Conservation (phyloP, 2,329 filamentous ascomycete species). For the Pseudogymnoascus sp. region DNA sequence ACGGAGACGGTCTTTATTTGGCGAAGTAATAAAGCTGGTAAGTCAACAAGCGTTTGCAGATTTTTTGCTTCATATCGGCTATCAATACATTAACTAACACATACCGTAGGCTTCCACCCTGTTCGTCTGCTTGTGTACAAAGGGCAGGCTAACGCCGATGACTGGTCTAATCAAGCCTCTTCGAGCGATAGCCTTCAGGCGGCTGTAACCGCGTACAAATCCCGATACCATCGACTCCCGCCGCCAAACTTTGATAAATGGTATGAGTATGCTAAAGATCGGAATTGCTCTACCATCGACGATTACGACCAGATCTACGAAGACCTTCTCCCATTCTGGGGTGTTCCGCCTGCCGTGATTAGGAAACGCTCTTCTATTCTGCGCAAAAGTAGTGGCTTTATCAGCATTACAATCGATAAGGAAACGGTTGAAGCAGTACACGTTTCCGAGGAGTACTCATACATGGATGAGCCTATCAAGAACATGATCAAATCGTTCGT, state of each 20-base stretch:
- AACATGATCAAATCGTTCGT: slow-evolving; percentile 36
- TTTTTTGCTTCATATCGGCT: neutral
- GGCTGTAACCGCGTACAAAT: slow-evolving; percentile 18
- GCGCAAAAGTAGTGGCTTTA: slow-evolving; percentile 23
- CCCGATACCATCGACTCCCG: slow-evolving; percentile 17
- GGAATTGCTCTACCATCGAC: slow-evolving; percentile 26
- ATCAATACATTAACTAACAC: neutral
- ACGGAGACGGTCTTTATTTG: neutral
- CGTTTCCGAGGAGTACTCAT: neutral
- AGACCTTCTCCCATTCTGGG: slow-evolving; percentile 29
- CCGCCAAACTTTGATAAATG: slow-evolving; percentile 25
- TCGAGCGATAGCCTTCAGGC: slow-evolving; percentile 14
- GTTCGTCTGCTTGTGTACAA: slow-evolving; percentile 15
- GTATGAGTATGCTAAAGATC: slow-evolving; percentile 28
- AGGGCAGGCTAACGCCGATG: neutral
- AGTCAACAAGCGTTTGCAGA: neutral
- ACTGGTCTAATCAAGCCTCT: slow-evolving; percentile 17
- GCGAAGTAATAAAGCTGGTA: slow-evolving; percentile 7
- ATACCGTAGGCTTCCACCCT: slow-evolving; percentile 12
- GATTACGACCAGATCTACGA: slow-evolving; percentile 29
- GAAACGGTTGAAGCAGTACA: slow-evolving; percentile 25
- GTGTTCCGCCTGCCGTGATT: slow-evolving; percentile 23
- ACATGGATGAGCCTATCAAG: slow-evolving; percentile 30
- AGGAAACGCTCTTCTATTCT: slow-evolving; percentile 17
- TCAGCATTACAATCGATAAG: slow-evolving; percentile 29